These are phyloP conservation scores for Samsoniella hepiali DNA, from an alignment of 2,329 filamentous ascomycete species.

Conservation along the genomic window DNA sequence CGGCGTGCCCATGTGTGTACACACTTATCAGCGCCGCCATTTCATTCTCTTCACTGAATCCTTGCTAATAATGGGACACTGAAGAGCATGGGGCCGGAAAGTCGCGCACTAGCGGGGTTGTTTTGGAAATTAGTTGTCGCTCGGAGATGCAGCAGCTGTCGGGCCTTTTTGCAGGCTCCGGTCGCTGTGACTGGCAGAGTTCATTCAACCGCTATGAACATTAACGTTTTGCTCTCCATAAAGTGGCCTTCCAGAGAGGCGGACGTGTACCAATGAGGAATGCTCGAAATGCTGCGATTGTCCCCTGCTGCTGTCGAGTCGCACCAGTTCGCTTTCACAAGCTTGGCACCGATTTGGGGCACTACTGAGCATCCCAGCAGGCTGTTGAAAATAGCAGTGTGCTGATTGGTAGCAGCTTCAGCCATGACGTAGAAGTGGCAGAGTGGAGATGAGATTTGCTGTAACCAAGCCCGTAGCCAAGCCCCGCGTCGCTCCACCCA, in stretches of 20 bases:
- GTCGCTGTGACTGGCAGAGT: neutral
- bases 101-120: conserved; percentile 10
- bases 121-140: neutral
- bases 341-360: neutral
- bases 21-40: conserved; percentile 5
- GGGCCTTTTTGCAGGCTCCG: neutral
- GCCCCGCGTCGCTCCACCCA: neutral
- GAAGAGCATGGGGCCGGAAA: neutral
- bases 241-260: neutral
- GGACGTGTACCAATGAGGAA: too few species aligned
- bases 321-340: neutral
- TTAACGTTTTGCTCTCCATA: neutral
- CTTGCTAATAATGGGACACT: neutral
- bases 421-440: conserved; percentile 17
- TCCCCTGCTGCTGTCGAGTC: too few species aligned
- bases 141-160: neutral
- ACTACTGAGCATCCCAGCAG: neutral
- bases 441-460: conserved; percentile 19
- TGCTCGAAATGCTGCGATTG: too few species aligned
- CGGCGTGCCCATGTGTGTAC: neutral
- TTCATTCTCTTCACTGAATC: neutral
- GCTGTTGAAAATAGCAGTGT: conserved; percentile 9
- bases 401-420: conserved; percentile 13
- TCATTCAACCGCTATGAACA: neutral
- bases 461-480: conserved; percentile 6